Base-by-base conservation (phyloP, 2,329 filamentous ascomycete species). In the Neonectria faginata region DNA sequence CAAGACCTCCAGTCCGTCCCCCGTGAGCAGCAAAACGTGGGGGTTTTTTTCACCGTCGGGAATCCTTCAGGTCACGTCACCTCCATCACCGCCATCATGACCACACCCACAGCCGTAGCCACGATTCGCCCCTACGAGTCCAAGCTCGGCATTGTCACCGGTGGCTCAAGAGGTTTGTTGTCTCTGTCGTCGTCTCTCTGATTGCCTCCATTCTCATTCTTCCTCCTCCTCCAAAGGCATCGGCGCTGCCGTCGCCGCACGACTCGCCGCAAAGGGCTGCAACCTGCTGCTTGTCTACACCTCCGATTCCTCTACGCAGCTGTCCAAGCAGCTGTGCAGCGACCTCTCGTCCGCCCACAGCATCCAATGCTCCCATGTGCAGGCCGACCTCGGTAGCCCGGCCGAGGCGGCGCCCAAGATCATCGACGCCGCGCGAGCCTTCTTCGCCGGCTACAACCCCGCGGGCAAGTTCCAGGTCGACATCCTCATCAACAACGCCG, bases 401-500 rank as follows among this genome's bases (percentile, higher is more conserved):
- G 67, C 70, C 2, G 61, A 69, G 6, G 75, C 77, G 10, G 62
- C 71, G 1, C 16, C 64, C n/a, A 72, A 62, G 51, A 75, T 79
- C 42, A 62, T 80, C 16, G 67, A 74, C 3, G 75, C 75, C 18
- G 77, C 77, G 39, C 62, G 56, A 14, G 36, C 45, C 16, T 69
- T 79, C 54, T 77, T 73, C 65, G 47, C 60, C 9, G 71, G 70
- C 11, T 76, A 73, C 67, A 72, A 53, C 25, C 20, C 60, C 0
- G 39, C 60, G 11, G 66, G 60, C 12, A 57, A 68, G 7, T 75
- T 79, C 64, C 74, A 75, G 73, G 85, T 97, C 74, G 92, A 97
- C 79, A 92, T 97, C 66, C 82, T 97, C 57, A 83, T 97, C 82
- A 97, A 97, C 85, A 97, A 97, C 78, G 93, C 94, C 31, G 94